Base-by-base conservation (phyloP, 768 basidiomycete species). In the Rhodotorula diobovata region DNA sequence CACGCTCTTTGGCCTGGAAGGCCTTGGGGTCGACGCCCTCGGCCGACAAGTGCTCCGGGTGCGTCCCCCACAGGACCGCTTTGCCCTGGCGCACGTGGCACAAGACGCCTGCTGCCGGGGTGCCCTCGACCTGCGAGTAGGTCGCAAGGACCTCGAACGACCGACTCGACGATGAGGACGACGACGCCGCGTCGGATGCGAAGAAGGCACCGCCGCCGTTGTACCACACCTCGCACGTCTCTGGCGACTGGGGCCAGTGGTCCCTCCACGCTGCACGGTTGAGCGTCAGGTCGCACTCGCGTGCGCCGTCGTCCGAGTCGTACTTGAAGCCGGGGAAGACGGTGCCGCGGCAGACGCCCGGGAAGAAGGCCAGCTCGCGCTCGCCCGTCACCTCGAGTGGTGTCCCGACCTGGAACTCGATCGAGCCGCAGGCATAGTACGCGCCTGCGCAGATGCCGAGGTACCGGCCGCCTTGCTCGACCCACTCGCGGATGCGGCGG, bases 381-480 rank as follows among this genome's bases (percentile, higher is more conserved):
- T 78, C 71, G 9, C 82, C 83, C 0, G 73, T 61, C 1, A 84
- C 83, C 75, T 83, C 80, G 67, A 82, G 74, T 12, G 61, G 63
- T 1, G 56, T 80, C 72, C 71, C 83, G 18, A 78, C 67, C 75
- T 83, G 82, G 79, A 84, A 85, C 59, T 78, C 80, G 62, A 84
- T 79, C 58, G 78, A 66, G 16, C 50, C 57, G 12, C 82, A 82
- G 0, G 84, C 84, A 65, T 85, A 85, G 60, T 85, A 87, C 1
- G 84, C 84, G 2, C 86, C 85, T 11, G 85, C 85, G 58, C 87
- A 87, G 21, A 93, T 81, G 6, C 86, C 87, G 9, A 93, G 81
- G 73, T 88, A 85, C n/a, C 81, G 81, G 4, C 93, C 93, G 0
- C 93, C 92, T 14, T 80, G 74, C 51, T 86, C 83, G 14, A 89